A percentile compares a stretch with the other conserved stretches of the same genome.
phyloP scores from a whole-genome alignment of 176 grass and related monocot genomes.

The Urochloa ruziziensis region DNA sequence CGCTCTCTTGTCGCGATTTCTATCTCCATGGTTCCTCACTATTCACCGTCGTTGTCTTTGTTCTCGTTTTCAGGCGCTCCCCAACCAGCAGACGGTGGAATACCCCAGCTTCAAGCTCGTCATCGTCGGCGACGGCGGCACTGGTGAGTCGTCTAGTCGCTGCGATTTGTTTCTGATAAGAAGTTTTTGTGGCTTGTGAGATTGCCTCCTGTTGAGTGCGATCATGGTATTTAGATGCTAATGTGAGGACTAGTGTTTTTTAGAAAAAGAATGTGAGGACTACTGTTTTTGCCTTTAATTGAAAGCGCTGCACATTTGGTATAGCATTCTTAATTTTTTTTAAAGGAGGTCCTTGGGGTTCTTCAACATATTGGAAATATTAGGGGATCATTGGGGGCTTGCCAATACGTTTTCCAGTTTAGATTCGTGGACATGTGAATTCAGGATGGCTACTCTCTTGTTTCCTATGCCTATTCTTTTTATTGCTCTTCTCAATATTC shows the following conservation, averaged over 20 bases:
- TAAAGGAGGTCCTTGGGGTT: neutral
- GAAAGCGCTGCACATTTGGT: neutral
- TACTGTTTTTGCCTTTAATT: neutral
- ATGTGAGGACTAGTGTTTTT: neutral
- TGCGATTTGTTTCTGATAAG: neutral
- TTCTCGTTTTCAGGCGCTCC: constrained; percentile 42
- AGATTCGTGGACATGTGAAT: neutral
- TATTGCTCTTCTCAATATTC: neutral
- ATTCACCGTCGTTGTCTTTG: neutral
- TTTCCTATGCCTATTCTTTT: neutral
- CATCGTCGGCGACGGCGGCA: constrained; percentile 60
- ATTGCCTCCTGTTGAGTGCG: neutral
- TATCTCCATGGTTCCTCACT: neutral
- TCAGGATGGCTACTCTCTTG: neutral
- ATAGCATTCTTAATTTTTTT: neutral
- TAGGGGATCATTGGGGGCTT: neutral
- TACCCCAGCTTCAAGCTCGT: constrained; percentile 29
- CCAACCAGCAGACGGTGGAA: constrained; percentile 56
- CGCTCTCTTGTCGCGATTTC: neutral
- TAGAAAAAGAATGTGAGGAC: no score
- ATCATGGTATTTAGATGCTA: neutral
- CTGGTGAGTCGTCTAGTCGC: constrained; percentile 22
- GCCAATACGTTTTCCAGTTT: neutral
- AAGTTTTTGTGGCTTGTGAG: neutral
- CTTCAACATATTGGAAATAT: neutral